These are phyloP conservation scores for Fusarium sp. DNA, from an alignment of 2,329 filamentous ascomycete species.

Conservation along the genomic window DNA sequence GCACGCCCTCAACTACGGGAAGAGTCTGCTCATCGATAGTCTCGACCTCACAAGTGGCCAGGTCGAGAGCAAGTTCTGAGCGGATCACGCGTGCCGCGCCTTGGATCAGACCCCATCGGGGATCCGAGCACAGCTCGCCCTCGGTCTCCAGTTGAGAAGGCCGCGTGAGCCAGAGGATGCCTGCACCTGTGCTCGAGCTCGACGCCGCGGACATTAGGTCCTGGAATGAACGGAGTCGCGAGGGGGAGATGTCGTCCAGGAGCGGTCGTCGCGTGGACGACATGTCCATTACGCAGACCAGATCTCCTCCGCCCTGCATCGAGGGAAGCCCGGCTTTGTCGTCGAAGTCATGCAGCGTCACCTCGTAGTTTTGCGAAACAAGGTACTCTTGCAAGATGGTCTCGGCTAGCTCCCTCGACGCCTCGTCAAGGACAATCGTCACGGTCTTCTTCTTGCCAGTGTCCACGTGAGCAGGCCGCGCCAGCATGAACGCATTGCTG, in stretches of 20 bases:
- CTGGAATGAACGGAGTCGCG: slow-evolving; percentile 12
- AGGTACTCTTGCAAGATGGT: slow-evolving; percentile 5
- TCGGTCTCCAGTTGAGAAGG: slow-evolving; percentile 10
- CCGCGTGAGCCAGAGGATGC: slow-evolving; percentile 15
- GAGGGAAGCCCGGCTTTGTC: slow-evolving; percentile 4
- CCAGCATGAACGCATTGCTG: slow-evolving; percentile 6
- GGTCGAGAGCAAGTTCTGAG: slow-evolving; percentile 10
- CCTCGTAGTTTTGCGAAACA: slow-evolving; percentile 8
- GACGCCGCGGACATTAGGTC: slow-evolving; percentile 9
- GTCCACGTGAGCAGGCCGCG: slow-evolving; percentile 8
- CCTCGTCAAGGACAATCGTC: slow-evolving; percentile 10
- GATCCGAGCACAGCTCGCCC: slow-evolving; percentile 12
- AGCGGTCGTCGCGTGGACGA: slow-evolving; percentile 8
- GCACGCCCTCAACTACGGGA: slow-evolving; percentile 5
- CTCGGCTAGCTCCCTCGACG: slow-evolving; percentile 10
- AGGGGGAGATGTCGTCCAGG: slow-evolving; percentile 11
- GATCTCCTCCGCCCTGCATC: slow-evolving; percentile 13
- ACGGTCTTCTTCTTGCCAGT: slow-evolving; percentile 10
- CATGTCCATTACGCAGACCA: slow-evolving; percentile 14
- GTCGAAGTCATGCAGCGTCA: slow-evolving; percentile 14
- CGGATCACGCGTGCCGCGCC: slow-evolving; percentile 12
- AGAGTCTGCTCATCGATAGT: slow-evolving; percentile 3
- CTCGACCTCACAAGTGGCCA: slow-evolving; percentile 15
- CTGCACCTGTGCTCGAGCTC: slow-evolving; percentile 8
- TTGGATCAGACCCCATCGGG: slow-evolving; percentile 10